Base-by-base conservation (phyloP, 345 rosid species). In the Garcia nutans region DNA sequence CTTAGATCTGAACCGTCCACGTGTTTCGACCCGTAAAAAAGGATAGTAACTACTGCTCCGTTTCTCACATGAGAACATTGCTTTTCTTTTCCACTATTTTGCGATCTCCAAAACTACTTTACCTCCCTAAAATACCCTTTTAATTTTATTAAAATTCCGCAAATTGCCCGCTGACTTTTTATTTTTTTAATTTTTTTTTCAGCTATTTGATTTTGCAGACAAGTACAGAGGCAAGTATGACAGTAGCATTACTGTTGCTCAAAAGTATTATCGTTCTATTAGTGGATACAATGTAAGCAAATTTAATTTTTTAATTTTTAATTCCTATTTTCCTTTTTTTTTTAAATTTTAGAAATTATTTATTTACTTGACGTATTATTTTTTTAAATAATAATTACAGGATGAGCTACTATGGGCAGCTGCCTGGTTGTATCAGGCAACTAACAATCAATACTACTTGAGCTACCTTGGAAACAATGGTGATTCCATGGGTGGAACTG, bases 391-490 rank as follows among this genome's bases (percentile, higher is more conserved):
- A 33, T 54, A 24, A 37, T 8, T 73, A 22, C 84, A 96, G 98
- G 99, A 96, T 63, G 99, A 93, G 78, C 82, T 96, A 87, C 81
- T 96, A 0, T 96, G 98, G 98, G 98, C 97, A 33, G 96, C 99
- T 26, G 97, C 99, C 20, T 96, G 99, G 99, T 58, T 96, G 84
- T 93, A 85, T 76, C 91, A 92, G 50, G 99, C 99, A 42, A 87
- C 95, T 2, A 83, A 88, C 88, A 90, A 86, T 26, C 84, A 87
- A 60, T 88, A 80, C 80, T 96, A 91, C 86, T 74, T 93, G 85
- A 82, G 88, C 85, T 96, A 96, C 86, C 87, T 96, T 64, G 98
- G 88, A 45, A 86, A 81, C 16, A 96, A 96, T 70, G 98, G 92
- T 41, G 97, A 93, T 33, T 77, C 93, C 0, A 78, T 96, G 89